Percentiles rank a stretch among this genome's conserved stretches.
Conservation (phyloP, 2,329 filamentous ascomycete genomes). For the Calycina marina region DNA sequence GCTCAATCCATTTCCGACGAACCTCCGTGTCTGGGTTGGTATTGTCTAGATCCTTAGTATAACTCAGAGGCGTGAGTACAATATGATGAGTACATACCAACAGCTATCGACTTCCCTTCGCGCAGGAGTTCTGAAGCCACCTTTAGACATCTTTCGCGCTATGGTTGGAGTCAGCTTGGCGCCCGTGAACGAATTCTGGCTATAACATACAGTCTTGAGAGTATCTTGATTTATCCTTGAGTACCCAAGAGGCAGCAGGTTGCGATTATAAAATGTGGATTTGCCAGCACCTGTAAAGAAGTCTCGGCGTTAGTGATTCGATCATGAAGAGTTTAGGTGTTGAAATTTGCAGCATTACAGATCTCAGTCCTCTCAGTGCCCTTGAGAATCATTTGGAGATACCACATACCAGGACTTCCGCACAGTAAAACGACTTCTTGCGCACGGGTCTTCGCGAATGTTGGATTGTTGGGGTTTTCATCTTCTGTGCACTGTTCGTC, state of each 20-base stretch:
- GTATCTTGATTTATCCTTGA: slow-evolving; percentile 81
- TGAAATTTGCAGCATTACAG: too few relatives aligned
- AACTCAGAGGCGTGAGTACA: not conserved
- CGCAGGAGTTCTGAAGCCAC: slow-evolving; percentile 51
- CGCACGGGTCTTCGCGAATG: slow-evolving; percentile 45
- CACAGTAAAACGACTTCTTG: slow-evolving; percentile 74
- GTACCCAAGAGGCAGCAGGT: slow-evolving; percentile 66
- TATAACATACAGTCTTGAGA: slow-evolving; percentile 57
- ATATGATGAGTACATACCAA: slow-evolving; percentile 44
- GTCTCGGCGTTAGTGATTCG: too few relatives aligned
- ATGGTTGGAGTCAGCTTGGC: too few relatives aligned
- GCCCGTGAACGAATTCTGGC: too few relatives aligned
- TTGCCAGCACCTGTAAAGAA: too few relatives aligned
- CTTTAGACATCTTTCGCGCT: slow-evolving; percentile 54
- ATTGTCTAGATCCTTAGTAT: slow-evolving; percentile 48
- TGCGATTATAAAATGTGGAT: slow-evolving; percentile 74
- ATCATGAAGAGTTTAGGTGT: not conserved
- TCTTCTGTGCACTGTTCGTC: too few relatives aligned
- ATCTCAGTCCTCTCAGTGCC: too few relatives aligned
- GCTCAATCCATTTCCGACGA: slow-evolving; percentile 60
- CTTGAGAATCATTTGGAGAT: too few relatives aligned
- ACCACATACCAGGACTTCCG: slow-evolving; percentile 80
- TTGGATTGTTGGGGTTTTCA: too few relatives aligned
- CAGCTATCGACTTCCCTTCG: slow-evolving; percentile 52
- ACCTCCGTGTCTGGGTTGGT: slow-evolving; percentile 80